Evolutionary conservation across 2,329 filamentous ascomycete genomes (phyloP), one percentile per base, ranked within the genome.

Genomic region (Fusarium algeriense): DNA sequence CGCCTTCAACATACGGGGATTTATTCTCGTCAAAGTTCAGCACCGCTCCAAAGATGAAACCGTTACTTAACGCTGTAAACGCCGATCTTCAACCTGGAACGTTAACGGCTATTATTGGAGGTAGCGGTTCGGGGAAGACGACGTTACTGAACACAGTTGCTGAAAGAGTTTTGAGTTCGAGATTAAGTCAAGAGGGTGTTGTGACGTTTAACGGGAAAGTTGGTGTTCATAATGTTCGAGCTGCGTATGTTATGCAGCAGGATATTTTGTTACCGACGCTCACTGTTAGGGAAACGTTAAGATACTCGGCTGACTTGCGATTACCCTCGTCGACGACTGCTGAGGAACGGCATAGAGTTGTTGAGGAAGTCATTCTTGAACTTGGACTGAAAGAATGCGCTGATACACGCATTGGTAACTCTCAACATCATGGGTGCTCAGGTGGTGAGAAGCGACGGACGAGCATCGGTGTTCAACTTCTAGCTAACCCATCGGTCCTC

Each of bases 371-470:
- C 26, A 93, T 95, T 46, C 81, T 92, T 12, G 92, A 95, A 75
- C 81, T 95, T 5, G 91, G 92, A 1, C 79, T 95, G 43, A 94
- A 93, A 77, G 92, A 94, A 71, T 94, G 92, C 63, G 92, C 92
- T 28, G 83, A 93, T 69, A 95, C 92, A 1, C 84, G 90, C 12
- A 92, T 95, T 56, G 92, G 92, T 2, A 91, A 90, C 73, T 88
- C 87, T 60, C 86, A 88, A 54, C 91, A 93, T 74, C 90, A 92
- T 48, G 92, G 92, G 0, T 94, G 92, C 75, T 94, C 91, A 48
- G 92, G 93, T 1, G 93, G 92, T 6, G 93, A 95, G 78, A 94
- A 94, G 82, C 85, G 92, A 67, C 84, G 92, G 35, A 91, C 91
- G 1, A 93, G 91, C 69, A 92, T 95, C 50, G 92, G 92, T 5